Evolutionary conservation across 31 red algal genomes (phyloP), one percentile per base, ranked within the genome.

Genomic region (Porphyra umbilicalis): DNA sequence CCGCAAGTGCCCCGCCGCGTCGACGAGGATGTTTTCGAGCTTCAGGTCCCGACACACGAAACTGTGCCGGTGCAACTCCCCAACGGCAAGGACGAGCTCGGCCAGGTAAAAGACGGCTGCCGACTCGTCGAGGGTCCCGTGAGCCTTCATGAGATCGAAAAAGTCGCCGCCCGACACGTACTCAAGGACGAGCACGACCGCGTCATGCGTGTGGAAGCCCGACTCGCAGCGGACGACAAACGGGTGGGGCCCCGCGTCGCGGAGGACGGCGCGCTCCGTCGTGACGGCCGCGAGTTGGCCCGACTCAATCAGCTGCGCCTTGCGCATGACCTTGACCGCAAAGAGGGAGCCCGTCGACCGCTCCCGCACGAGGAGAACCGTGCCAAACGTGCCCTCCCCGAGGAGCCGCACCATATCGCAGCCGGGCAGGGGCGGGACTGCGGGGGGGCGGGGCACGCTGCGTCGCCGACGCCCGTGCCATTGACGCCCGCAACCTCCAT

Each of bases 41-140:
- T 98, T 98, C 35, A 98, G 89, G 83, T 98, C 96, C 44, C 96
- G 90, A 39, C 90, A 95, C 16, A 98, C 90, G 81, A 93, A 98
- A 3, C 88, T 83, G 85, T 86, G 87, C 15, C 83, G 81, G 89
- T 98, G 96, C 25, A 98, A 83, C 39, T 94, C 90, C 18, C 83
- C 86, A 20, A 98, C 18, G 4, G 89, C 96, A 3, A 98, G 76
- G 75, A 82, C 84, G 33, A 98, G 84, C 78, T 98, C 96, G 35
- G 92, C 93, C 31, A 95, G 82, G 84, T 94, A 98, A 81, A 98
- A 98, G 0, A 82, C 74, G 20, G 85, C 85, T 39, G 89, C 89
- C 13, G 90, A 88, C 79, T 95, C 96, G 9, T 79, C 81, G 8
- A 98, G 39, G 40, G 82, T 86, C 35, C 96, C 85, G 75, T 98